Conservation (phyloP, 139 green algal genomes). For the Volvox africanus region DNA sequence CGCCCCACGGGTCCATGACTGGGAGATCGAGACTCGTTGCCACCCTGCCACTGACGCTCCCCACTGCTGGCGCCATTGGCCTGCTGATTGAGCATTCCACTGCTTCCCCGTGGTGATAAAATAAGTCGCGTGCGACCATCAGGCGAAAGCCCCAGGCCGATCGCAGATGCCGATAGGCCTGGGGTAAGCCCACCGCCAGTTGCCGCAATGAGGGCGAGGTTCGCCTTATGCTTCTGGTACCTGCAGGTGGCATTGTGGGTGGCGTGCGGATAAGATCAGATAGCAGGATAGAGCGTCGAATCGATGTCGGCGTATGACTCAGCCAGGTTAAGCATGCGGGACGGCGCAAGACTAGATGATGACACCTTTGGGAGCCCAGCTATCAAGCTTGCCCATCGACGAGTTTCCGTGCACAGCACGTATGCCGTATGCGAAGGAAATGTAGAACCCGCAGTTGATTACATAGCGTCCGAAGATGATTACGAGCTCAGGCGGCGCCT, state of each 20-base stretch:
- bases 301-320: neutral
- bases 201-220: neutral
- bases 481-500: neutral
- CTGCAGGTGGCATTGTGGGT: neutral
- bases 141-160: neutral
- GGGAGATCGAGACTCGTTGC: neutral
- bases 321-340: neutral
- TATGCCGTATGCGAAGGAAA: too few species aligned
- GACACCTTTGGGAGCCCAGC: neutral
- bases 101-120: too few species aligned
- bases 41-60: neutral
- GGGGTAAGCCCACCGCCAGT: neutral
- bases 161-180: neutral
- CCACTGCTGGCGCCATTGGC: neutral
- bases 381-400: too few species aligned
- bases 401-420: too few species aligned
- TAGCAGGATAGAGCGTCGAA: neutral
- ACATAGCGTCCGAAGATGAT: too few species aligned
- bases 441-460: too few species aligned
- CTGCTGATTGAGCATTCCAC: too few species aligned
- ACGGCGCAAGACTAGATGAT: neutral
- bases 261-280: too few species aligned
- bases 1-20: neutral
- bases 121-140: neutral
- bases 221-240: slow-evolving; percentile 4